phyloP scores from a whole-genome alignment of 805 yeast species.

The Pichia nakasei region DNA sequence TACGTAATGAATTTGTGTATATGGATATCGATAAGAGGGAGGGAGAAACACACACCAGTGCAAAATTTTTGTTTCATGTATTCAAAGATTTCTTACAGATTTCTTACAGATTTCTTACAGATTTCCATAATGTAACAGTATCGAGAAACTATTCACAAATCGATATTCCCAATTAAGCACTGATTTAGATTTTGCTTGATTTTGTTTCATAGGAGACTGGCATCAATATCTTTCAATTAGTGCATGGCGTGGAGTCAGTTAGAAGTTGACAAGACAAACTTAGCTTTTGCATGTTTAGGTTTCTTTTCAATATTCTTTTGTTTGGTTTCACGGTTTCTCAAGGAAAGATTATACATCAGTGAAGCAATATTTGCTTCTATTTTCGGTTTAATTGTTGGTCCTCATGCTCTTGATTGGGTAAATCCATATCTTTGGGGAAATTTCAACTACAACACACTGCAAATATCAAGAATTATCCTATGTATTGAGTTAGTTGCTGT shows the following conservation, averaged over 20 bases:
- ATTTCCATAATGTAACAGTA: no score
- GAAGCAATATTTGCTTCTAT: conserved; percentile 56
- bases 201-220: no score
- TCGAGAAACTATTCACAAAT: no score
- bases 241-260: conserved; percentile 24
- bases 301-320: conserved; percentile 51
- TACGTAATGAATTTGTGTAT: no score
- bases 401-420: conserved; percentile 50
- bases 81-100: no score
- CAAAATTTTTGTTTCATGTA: no score
- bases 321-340: conserved; percentile 44
- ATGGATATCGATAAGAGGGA: no score
- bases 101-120: no score
- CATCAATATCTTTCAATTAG: no score
- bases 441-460: conserved; percentile 41
- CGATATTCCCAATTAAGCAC: no score
- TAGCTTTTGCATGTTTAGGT: conserved; percentile 49
- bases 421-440: conserved; percentile 47
- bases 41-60: no score
- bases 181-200: no score
- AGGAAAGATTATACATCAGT: conserved; percentile 50
- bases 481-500: conserved; percentile 63
- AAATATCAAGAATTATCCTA: conserved; percentile 50
- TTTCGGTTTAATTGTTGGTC: conserved; percentile 51
- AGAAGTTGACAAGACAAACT: conserved; percentile 24